These are phyloP conservation scores for Perilla frutescens DNA, from an alignment of 257 asterid species.

Conservation along the genomic window DNA sequence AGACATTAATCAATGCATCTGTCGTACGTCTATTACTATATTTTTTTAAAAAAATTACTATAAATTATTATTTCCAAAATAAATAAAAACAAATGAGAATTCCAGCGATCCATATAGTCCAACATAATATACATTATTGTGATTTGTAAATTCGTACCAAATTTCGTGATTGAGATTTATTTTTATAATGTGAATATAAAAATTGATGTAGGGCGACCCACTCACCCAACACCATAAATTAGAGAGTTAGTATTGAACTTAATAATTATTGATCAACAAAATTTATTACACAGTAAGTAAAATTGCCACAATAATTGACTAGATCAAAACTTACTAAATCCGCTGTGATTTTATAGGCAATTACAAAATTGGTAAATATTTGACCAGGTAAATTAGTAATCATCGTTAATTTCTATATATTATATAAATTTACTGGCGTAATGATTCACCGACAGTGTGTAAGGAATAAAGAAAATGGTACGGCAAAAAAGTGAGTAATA, in stretches of 20 bases:
- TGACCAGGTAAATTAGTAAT: not conserved
- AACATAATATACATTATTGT: not conserved
- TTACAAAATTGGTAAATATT: not conserved
- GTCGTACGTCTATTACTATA: no score
- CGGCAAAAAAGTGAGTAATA: not conserved
- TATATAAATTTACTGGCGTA: not conserved
- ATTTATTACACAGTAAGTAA: no score
- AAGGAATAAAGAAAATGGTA: not conserved
- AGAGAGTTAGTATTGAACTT: not conserved
- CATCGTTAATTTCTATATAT: not conserved
- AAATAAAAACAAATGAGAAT: no score
- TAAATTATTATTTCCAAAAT: no score
- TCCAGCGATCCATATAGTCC: no score
- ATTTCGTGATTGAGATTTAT: not conserved
- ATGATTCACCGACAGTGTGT: slow-evolving; percentile 26
- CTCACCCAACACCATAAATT: not conserved
- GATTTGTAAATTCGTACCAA: not conserved
- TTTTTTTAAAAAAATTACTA: no score
- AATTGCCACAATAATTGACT: not conserved
- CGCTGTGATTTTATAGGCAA: no score
- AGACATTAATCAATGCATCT: no score
- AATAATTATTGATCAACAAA: not conserved
- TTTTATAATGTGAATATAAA: not conserved
- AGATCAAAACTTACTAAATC: not conserved
- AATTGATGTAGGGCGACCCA: not conserved